phyloP scores from a whole-genome alignment of 2,329 filamentous ascomycete species.

The Trematosphaeria pertusa region DNA sequence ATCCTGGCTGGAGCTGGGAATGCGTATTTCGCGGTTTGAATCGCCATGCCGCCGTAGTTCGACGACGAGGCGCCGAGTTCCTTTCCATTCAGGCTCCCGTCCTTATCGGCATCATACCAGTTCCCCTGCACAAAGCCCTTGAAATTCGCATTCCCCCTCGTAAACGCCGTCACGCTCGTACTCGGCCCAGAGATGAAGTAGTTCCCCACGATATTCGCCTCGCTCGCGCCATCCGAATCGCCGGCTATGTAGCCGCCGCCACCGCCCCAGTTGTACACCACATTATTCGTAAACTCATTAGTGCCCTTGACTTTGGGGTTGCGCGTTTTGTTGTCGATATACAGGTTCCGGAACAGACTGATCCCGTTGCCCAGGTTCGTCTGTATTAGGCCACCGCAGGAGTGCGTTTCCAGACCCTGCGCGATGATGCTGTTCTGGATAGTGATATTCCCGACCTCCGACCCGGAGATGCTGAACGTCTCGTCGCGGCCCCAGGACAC shows the following conservation, averaged over 20 bases:
- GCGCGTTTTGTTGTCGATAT: slow-evolving; percentile 64
- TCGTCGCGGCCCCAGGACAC: slow-evolving; percentile 64
- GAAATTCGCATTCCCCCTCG: slow-evolving; percentile 62
- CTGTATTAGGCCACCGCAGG: slow-evolving; percentile 61
- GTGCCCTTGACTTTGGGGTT: slow-evolving; percentile 65
- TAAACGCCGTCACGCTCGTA: slow-evolving; percentile 60
- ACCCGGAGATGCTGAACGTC: slow-evolving; percentile 61
- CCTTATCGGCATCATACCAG: slow-evolving; percentile 59
- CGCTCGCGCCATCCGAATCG: slow-evolving; percentile 55
- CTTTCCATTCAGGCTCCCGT: slow-evolving; percentile 59
- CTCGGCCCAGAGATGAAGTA: slow-evolving; percentile 64
- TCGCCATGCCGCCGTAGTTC: slow-evolving; percentile 58
- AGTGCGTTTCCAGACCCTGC: slow-evolving; percentile 62
- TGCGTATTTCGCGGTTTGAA: slow-evolving; percentile 50
- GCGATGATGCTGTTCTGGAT: slow-evolving; percentile 62
- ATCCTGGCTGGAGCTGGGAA: slow-evolving; percentile 54
- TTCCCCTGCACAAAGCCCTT: slow-evolving; percentile 62
- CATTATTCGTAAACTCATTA: slow-evolving; percentile 60
- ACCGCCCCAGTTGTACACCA: slow-evolving; percentile 64
- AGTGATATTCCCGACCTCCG: slow-evolving; percentile 55
- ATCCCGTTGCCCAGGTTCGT: slow-evolving; percentile 55
- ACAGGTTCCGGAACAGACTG: slow-evolving; percentile 62
- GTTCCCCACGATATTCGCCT: slow-evolving; percentile 63
- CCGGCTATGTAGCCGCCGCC: slow-evolving; percentile 64
- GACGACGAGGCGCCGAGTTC: slow-evolving; percentile 51